These are phyloP conservation scores for Fusarium torreyae DNA, from an alignment of 2,329 filamentous ascomycete species.

Conservation along the genomic window DNA sequence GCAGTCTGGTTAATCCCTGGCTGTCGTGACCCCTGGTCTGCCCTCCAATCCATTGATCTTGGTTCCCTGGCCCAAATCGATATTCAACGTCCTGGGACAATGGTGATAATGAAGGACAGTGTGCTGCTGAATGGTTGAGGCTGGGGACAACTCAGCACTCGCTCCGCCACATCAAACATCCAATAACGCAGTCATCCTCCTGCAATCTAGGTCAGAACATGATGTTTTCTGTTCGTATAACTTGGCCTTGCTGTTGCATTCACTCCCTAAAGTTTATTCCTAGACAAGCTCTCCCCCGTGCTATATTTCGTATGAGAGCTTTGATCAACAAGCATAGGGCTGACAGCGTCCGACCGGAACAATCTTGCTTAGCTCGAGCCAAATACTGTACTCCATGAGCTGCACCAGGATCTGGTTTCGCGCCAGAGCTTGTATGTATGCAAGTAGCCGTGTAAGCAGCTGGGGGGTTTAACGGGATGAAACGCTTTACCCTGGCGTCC, in stretches of 20 bases:
- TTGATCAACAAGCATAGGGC: conserved; percentile 31
- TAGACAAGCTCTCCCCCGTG: background rate
- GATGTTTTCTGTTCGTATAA: background rate
- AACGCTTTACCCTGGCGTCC: conserved; percentile 46
- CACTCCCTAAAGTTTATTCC: conserved; percentile 16
- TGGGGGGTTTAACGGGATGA: conserved; percentile 46
- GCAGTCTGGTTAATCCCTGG: conserved; percentile 37
- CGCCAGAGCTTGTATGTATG: conserved; percentile 25
- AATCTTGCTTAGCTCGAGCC: conserved; percentile 13
- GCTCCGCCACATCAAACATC: conserved; percentile 31
- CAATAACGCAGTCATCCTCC: conserved; percentile 17
- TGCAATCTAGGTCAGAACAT: conserved; percentile 14
- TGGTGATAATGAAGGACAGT: conserved; percentile 7
- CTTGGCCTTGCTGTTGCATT: background rate
- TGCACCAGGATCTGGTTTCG: conserved; percentile 44
- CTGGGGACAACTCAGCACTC: conserved; percentile 43
- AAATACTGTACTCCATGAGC: conserved; percentile 6
- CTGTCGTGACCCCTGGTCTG: conserved; percentile 40
- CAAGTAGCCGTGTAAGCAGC: conserved; percentile 46
- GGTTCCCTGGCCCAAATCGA: conserved; percentile 30
- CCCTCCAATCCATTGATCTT: conserved; percentile 36
- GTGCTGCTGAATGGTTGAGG: conserved; percentile 18
- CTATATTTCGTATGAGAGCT: conserved; percentile 10
- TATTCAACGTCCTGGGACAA: conserved; percentile 4
- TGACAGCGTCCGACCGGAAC: conserved; percentile 26